Base-by-base conservation (phyloP, 2,329 filamentous ascomycete species). In the Arachnopeziza araneosa region DNA sequence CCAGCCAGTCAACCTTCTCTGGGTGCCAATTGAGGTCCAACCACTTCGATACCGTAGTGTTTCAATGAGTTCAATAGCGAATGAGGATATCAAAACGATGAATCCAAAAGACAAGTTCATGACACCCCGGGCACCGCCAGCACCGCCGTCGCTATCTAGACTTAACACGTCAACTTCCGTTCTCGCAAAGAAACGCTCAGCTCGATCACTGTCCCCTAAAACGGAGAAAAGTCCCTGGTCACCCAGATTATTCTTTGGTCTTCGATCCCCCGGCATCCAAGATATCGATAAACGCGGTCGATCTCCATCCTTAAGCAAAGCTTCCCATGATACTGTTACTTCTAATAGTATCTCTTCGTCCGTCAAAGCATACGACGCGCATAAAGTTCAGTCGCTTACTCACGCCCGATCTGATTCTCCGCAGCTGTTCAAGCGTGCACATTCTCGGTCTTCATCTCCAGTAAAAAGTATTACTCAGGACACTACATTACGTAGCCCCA, bases 1-100 rank as follows among this genome's bases (percentile, higher is more conserved):
- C 17, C 93, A 97, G 74, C 83, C 83, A 1, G 84, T 97, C 71
- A 97, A 98, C 75, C 84, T 91, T 17, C 78, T 98, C 59, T 86
- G 89, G 58, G 85, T 98, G 12, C 93, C 93, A 17, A 78, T 84
- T 36, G 88, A 96, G 72, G 69, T 79, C 49, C 81, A 82, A 64
- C 76, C 79, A 50, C 75, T 78, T 63, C 80, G 84, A 61, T 75
- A 80, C 61, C 83, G 88, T 63, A 89, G 87, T 68, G 84, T 80
- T 59, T 92, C 88, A 4, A 78, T 85, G 66, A 86, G 78, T 67
- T 88, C 85, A 7, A 75, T 86, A 55, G 75, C 78, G 55, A 78
- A 76, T 51, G 78, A 80, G 57, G 81, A 87, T 66, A 82, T 83
- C 68, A 88, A 84, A 71, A 95, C 90, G 1, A 88, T 93, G 82